Conservation (phyloP, 495 filamentous ascomycete genomes). For the Xylaria curta region DNA sequence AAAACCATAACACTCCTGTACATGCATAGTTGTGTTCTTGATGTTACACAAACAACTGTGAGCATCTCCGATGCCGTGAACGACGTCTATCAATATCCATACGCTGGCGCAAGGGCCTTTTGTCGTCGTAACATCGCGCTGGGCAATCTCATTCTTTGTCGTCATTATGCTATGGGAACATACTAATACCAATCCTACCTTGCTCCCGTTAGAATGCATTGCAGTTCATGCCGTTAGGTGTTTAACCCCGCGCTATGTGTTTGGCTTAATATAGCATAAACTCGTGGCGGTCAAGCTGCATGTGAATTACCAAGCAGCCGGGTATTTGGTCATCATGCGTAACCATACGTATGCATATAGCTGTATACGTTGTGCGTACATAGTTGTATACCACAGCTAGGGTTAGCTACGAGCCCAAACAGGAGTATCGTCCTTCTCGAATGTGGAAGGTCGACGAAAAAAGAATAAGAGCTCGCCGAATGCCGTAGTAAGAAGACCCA, state of each 20-base stretch:
- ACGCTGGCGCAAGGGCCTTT: constrained; percentile 23
- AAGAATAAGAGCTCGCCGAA: constrained; percentile 8
- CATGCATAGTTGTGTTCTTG: background rate
- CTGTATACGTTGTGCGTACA: background rate
- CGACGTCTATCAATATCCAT: background rate
- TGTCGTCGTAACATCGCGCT: constrained; percentile 14
- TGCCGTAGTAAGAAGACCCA: constrained; percentile 6
- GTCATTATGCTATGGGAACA: background rate
- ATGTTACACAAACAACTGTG: constrained; percentile 12
- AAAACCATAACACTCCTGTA: constrained; percentile 2
- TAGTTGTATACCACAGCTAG: background rate
- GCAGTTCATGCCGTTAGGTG: constrained; percentile 14
- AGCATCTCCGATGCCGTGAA: background rate
- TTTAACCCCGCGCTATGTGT: constrained; percentile 15
- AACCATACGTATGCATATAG: background rate
- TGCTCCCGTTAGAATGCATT: constrained; percentile 2
- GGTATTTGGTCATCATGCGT: constrained; percentile 19
- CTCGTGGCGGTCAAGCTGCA: constrained; percentile 22
- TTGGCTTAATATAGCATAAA: constrained; percentile 18
- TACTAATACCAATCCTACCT: background rate
- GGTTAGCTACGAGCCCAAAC: background rate
- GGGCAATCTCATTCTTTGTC: background rate
- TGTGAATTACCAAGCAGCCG: constrained; percentile 15
- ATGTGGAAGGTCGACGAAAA: constrained; percentile 5
- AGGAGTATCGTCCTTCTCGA: background rate